These are phyloP conservation scores for Tephrocybe sp. DNA, from an alignment of 768 basidiomycete species.

Conservation along the genomic window DNA sequence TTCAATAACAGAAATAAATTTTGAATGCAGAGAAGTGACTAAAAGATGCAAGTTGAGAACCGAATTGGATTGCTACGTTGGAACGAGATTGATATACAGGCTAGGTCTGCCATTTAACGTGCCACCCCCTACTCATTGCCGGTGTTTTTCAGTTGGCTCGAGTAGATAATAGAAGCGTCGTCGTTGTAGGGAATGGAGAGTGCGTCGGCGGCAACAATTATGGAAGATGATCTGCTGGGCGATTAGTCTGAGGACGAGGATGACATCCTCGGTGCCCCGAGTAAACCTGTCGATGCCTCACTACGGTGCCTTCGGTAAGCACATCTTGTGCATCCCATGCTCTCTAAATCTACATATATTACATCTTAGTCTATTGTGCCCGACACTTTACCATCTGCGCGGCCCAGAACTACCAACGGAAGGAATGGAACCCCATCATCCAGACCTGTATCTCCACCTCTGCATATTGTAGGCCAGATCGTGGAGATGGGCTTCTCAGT, in stretches of 20 bases:
- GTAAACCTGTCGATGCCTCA: slow-evolving; percentile 53
- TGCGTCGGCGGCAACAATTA: no score
- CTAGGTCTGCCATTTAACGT: no score
- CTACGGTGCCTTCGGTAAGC: slow-evolving; percentile 18
- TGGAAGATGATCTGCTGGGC: slow-evolving; percentile 32
- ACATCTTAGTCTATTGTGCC: neutral
- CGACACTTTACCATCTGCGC: slow-evolving; percentile 16
- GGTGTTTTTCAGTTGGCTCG: no score
- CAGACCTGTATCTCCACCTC: slow-evolving; percentile 54
- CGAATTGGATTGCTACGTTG: no score
- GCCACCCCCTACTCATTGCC: no score
- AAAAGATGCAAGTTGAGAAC: no score
- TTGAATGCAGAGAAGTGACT: no score
- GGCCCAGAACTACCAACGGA: slow-evolving; percentile 12
- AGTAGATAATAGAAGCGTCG: no score
- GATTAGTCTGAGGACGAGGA: slow-evolving; percentile 45
- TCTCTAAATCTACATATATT: neutral
- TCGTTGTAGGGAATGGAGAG: no score
- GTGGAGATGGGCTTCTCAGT: slow-evolving; percentile 96
- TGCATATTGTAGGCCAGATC: slow-evolving; percentile 87
- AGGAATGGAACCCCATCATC: slow-evolving; percentile 16
- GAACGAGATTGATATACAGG: no score
- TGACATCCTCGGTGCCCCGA: slow-evolving; percentile 70
- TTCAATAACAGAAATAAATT: no score
- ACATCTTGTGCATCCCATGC: neutral